Percentiles rank a stretch among this genome's conserved stretches.
These are phyloP conservation scores for Alternaria brassicicola DNA, from an alignment of 2,329 filamentous ascomycete genomes.

Conservation along the genomic window DNA sequence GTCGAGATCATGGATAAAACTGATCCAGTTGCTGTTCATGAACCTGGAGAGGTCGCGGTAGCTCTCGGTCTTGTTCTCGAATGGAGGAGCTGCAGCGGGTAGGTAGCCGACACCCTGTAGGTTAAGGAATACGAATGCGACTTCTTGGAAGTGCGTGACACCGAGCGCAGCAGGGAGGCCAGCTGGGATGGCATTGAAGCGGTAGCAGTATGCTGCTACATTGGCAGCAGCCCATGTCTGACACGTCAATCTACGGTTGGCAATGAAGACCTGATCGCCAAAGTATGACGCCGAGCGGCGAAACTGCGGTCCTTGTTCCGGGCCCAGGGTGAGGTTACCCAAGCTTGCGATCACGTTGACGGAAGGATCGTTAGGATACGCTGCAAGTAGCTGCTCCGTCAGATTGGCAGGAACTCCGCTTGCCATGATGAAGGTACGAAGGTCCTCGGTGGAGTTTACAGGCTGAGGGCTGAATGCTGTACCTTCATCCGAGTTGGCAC, in stretches of 20 bases:
- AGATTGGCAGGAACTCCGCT: conserved; percentile 32
- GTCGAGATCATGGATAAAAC: conserved; percentile 52
- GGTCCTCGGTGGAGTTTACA: conserved; percentile 62
- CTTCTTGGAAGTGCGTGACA: conserved; percentile 62
- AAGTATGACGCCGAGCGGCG: conserved; percentile 58
- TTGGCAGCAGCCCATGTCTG: conserved; percentile 57
- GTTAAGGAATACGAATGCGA: conserved; percentile 57
- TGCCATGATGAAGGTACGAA: conserved; percentile 52
- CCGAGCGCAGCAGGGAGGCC: conserved; percentile 53
- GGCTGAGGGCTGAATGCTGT: conserved; percentile 60
- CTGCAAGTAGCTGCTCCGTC: conserved; percentile 31
- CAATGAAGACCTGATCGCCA: conserved; percentile 64
- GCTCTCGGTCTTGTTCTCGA: conserved; percentile 43
- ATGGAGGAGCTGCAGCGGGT: conserved; percentile 40
- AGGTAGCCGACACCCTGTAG: conserved; percentile 51
- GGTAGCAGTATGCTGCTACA: conserved; percentile 64
- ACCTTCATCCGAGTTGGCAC: conserved; percentile 71
- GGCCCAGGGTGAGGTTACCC: conserved; percentile 24
- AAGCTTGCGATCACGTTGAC: conserved; percentile 36
- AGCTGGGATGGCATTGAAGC: conserved; percentile 63
- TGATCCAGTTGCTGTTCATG: conserved; percentile 55
- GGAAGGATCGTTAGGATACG: conserved; percentile 39
- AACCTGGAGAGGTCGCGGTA: conserved; percentile 50
- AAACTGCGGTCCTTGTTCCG: conserved; percentile 51
- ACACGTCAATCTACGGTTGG: conserved; percentile 60